Evolutionary conservation across 1,139 yeast species (phyloP).

Genomic region (Blastobotrys proliferans): DNA sequence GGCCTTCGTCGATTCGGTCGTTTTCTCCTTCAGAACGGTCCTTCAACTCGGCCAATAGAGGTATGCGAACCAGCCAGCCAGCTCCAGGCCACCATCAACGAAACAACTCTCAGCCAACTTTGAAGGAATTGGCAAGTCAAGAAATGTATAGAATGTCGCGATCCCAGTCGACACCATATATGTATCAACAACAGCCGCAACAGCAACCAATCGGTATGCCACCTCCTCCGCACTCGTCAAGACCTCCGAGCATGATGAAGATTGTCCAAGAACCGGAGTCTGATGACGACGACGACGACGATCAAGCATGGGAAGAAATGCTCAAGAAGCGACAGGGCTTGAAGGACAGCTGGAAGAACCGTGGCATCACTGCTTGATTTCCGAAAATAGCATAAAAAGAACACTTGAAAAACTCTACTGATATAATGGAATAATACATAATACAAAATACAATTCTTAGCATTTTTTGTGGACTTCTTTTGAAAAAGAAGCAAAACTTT

Average conservation of each 20-base stretch:
- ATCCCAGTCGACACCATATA: slow-evolving; percentile 14
- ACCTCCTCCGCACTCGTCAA: slow-evolving; percentile 5
- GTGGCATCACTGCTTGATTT: slow-evolving; percentile 11
- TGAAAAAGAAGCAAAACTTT: no score
- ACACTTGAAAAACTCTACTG: neutral
- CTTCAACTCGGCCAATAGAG: slow-evolving; percentile 9
- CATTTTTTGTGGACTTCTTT: no score
- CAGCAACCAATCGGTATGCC: neutral
- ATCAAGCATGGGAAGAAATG: slow-evolving; percentile 33
- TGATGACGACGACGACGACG: slow-evolving; percentile 36
- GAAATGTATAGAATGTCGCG: slow-evolving; percentile 13
- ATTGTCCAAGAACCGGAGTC: slow-evolving; percentile 21
- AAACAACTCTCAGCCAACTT: slow-evolving; percentile 12
- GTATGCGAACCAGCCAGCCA: neutral
- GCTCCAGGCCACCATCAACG: slow-evolving; percentile 10
- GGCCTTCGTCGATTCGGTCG: slow-evolving; percentile 27
- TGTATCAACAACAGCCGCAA: neutral
- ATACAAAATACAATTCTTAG: no score
- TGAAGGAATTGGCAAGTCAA: slow-evolving; percentile 15
- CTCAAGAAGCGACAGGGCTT: slow-evolving; percentile 30
- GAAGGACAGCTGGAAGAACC: slow-evolving; percentile 27
- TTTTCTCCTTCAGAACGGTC: slow-evolving; percentile 25
- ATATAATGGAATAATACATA: neutral
- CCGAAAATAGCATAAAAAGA: neutral
- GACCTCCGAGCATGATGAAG: slow-evolving; percentile 15